Percentiles rank a stretch among this genome's conserved stretches.
These are phyloP conservation scores for Metschnikowia picachoensis DNA, from an alignment of 805 yeast genomes.

Conservation along the genomic window DNA sequence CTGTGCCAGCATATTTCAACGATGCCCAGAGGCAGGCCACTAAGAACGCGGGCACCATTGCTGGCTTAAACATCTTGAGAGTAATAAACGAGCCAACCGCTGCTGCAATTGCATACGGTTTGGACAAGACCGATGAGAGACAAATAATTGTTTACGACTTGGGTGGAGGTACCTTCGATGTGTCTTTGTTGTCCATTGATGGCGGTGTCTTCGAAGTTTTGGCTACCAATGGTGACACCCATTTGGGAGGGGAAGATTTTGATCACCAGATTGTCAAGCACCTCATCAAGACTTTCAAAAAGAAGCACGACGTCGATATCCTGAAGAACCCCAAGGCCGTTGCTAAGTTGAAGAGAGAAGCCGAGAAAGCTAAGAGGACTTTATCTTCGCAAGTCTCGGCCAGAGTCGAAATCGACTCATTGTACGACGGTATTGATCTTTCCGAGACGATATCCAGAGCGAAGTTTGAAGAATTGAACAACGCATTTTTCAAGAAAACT, in stretches of 20 bases:
- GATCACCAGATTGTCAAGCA: conserved; percentile 20
- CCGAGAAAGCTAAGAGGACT: conserved; percentile 23
- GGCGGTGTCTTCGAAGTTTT: conserved; percentile 22
- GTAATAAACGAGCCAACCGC: conserved; percentile 23
- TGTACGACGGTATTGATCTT: conserved; percentile 21
- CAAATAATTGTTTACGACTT: conserved; percentile 21
- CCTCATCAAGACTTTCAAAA: conserved; percentile 19
- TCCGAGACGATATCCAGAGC: conserved; percentile 22
- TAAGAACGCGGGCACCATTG: conserved; percentile 22
- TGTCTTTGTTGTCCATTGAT: conserved; percentile 23
- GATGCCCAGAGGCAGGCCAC: conserved; percentile 23
- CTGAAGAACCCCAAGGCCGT: conserved; percentile 19
- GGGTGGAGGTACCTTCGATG: conserved; percentile 24
- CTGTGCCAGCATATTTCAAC: conserved; percentile 22
- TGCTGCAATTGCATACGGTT: conserved; percentile 29
- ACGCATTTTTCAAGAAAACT: conserved; percentile 21
- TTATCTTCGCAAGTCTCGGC: conserved; percentile 20
- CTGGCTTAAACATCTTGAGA: conserved; percentile 22
- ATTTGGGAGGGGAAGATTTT: conserved; percentile 23
- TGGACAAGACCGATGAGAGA: conserved; percentile 22
- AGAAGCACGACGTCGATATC: conserved; percentile 18
- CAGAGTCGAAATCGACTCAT: conserved; percentile 20
- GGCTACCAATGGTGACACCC: conserved; percentile 40
- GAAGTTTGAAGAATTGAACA: conserved; percentile 21
- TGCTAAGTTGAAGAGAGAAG: conserved; percentile 23